Evolutionary conservation across 257 asterid genomes (phyloP).

Genomic region (Solanum bulbocastanum): DNA sequence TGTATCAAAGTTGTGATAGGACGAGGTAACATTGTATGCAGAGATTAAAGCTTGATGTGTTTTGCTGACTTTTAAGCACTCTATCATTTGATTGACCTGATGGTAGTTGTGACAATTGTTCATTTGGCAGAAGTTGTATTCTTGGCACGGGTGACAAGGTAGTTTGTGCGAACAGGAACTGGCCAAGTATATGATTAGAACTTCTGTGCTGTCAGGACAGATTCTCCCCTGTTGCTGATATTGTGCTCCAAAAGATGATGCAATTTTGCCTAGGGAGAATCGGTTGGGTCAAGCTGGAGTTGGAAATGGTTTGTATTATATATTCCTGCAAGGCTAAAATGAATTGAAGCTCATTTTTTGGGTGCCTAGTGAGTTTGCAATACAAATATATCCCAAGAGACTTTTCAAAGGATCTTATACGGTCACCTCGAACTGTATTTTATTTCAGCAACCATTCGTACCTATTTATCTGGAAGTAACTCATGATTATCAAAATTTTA

Average conservation of each 20-base stretch:
- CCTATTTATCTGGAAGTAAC: not conserved
- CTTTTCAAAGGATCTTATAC: not conserved
- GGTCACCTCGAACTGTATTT: not conserved
- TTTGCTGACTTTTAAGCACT: not conserved
- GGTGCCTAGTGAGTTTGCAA: not conserved
- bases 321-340: not conserved
- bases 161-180: not conserved
- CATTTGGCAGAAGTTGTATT: not conserved
- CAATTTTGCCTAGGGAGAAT: not conserved
- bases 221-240: not conserved
- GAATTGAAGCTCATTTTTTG: not conserved
- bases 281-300: not conserved
- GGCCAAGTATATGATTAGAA: not conserved
- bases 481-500: not conserved
- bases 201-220: not conserved
- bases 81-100: not conserved
- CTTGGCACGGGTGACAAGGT: not conserved
- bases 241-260: not conserved
- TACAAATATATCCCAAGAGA: not conserved
- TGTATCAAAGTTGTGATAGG: not conserved
- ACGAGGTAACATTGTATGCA: not conserved
- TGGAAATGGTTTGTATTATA: not conserved
- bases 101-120: not conserved
- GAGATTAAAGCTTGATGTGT: not conserved
- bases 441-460: not conserved